Percentiles rank a stretch among this genome's conserved stretches.
phyloP scores from a whole-genome alignment of 1,284 basidiomycete species.

The Cryptococcus amylolentus region DNA sequence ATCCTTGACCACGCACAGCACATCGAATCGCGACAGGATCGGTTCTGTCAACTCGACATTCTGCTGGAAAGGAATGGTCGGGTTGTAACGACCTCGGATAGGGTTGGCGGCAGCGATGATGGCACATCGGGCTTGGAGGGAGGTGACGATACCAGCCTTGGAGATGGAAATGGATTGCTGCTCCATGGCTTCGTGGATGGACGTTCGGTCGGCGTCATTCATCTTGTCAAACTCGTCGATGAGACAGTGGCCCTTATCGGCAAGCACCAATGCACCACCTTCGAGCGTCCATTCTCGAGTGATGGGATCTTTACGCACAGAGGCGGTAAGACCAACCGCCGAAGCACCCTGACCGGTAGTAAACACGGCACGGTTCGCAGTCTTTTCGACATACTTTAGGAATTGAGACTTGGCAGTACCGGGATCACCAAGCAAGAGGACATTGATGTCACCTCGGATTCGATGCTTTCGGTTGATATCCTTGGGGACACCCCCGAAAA shows the following conservation, averaged over 20 bases:
- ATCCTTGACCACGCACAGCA: conserved; percentile 97
- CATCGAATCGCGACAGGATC: conserved; percentile 97
- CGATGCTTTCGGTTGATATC: conserved; percentile 95
- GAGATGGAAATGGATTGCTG: conserved; percentile 99
- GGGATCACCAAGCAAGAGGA: conserved; percentile 92
- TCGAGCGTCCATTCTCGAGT: conserved; percentile 99
- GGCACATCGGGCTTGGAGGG: conserved; percentile 92
- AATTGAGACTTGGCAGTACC: conserved; percentile 99
- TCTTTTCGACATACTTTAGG: conserved; percentile 98
- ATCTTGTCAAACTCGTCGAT: conserved; percentile 99
- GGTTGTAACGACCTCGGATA: conserved; percentile 90
- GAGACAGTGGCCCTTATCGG: conserved; percentile 96
- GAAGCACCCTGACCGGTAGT: conserved; percentile 97
- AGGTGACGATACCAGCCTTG: conserved; percentile 97
- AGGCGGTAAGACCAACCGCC: conserved; percentile 96
- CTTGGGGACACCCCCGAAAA: conserved; percentile 91
- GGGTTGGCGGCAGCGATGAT: conserved; percentile 98
- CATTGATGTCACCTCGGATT: conserved; percentile 95
- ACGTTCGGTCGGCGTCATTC: conserved; percentile 96
- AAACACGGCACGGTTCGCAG: conserved; percentile 94
- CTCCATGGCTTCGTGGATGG: conserved; percentile 99
- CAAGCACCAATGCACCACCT: conserved; percentile 93
- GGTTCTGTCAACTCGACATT: conserved; percentile 99
- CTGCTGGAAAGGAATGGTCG: conserved; percentile 96
- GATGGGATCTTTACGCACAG: conserved; percentile 94